phyloP scores from a whole-genome alignment of 495 filamentous ascomycete genomes.

The Tuber brumale region DNA sequence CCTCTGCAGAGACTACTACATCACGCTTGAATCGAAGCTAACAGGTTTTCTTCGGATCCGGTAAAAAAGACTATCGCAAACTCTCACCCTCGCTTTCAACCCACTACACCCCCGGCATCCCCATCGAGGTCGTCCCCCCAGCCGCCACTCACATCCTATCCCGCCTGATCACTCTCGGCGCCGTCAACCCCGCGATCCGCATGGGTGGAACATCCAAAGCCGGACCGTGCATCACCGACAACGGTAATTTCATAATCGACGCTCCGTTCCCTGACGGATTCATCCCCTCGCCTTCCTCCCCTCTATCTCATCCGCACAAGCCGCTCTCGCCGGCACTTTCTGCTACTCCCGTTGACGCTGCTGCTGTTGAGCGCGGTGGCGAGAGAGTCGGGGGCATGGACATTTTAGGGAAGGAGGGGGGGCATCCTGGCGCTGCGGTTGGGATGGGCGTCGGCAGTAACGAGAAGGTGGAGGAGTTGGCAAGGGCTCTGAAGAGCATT shows the following conservation, averaged over 20 bases:
- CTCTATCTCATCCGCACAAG: constrained; percentile 23
- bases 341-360: constrained; percentile 32
- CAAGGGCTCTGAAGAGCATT: constrained; percentile 67
- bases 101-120: constrained; percentile 68
- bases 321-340: constrained; percentile 31
- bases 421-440: constrained; percentile 38
- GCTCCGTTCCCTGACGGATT: constrained; percentile 72
- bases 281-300: constrained; percentile 44
- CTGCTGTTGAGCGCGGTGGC: constrained; percentile 30
- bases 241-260: constrained; percentile 88
- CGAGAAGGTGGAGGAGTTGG: constrained; percentile 65
- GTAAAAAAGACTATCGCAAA: constrained; percentile 72
- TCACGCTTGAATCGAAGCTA: not conserved
- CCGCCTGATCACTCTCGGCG: constrained; percentile 64
- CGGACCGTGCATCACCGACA: constrained; percentile 83
- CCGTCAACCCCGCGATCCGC: constrained; percentile 60
- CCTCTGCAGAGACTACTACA: not conserved
- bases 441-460: constrained; percentile 43
- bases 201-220: constrained; percentile 62
- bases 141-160: constrained; percentile 64
- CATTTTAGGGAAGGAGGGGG: constrained; percentile 43
- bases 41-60: constrained; percentile 3
- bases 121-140: constrained; percentile 86
- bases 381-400: constrained; percentile 36
- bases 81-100: constrained; percentile 69